Conservation (phyloP, 2,329 filamentous ascomycete genomes). For the Aspergillus quadricinctus region DNA sequence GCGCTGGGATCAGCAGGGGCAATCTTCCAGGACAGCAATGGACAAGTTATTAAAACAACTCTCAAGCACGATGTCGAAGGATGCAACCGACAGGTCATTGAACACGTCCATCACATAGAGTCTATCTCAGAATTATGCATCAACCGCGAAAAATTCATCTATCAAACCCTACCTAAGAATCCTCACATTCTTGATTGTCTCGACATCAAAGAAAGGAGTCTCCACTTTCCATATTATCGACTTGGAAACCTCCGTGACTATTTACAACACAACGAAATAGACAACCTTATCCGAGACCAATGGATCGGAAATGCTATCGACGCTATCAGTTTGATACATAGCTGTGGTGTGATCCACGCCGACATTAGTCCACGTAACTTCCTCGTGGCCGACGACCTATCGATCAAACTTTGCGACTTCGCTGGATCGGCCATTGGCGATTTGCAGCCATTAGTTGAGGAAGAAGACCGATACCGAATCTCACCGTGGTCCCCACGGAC, state of each 20-base stretch:
- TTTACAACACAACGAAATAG: background rate
- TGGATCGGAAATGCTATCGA: slow-evolving; percentile 13
- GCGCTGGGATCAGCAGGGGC: background rate
- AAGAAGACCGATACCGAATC: slow-evolving; percentile 8
- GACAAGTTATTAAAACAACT: background rate
- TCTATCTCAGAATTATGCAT: background rate
- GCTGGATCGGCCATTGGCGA: slow-evolving; percentile 11
- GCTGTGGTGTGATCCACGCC: slow-evolving; percentile 10
- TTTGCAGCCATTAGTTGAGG: slow-evolving; percentile 1
- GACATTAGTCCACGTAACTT: slow-evolving; percentile 18
- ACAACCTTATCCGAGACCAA: background rate
- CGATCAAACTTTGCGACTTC: slow-evolving; percentile 19
- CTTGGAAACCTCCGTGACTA: too few species aligned
- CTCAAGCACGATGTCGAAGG: background rate
- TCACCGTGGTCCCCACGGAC: slow-evolving; percentile 4
- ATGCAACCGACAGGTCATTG: background rate
- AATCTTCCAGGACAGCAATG: background rate
- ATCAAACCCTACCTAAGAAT: background rate
- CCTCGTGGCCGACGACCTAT: slow-evolving; percentile 17
- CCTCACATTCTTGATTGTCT: background rate
- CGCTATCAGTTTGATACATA: slow-evolving; percentile 9
- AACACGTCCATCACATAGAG: background rate
- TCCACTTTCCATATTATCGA: too few species aligned
- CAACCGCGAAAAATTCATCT: background rate
- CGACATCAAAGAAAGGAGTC: background rate